Base-by-base conservation (phyloP, 2,329 filamentous ascomycete species). In the Diaporthe sp. region DNA sequence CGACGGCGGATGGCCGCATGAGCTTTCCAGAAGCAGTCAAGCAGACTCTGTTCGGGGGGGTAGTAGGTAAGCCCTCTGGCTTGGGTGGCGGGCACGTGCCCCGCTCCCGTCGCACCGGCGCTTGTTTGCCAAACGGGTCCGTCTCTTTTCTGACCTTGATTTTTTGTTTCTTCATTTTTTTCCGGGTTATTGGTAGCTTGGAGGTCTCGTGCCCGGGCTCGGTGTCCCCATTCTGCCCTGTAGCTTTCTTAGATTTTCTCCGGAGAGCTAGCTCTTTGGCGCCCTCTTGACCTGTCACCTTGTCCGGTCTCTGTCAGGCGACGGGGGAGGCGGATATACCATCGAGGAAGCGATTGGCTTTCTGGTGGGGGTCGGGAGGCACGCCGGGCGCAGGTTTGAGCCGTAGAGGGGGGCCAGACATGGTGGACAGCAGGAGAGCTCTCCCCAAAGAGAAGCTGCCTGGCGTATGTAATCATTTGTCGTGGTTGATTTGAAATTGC, bases 361-460 rank as follows among this genome's bases (percentile, higher is more conserved):
- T 22, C 65, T n/a, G 44, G 65, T 69, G 65, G 46, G 49, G 65
- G 42, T 69, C n/a, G n/a, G 49, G 22, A 39, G 37, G 65, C 8
- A n/a, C n/a, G 49, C 70, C 34, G 59, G 74, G 74, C 71, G 74
- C 74, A 76, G 74, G 69, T 31, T 69, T 76, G 74, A 75, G 74
- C 74, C 62, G 22, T 28, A 44, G 37, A 28, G 34, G 53, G 44
- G 22, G 61, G 42, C 8, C 10, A 39, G 34, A 37, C 51, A 49
- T 25, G 39, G 15, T 13, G 19, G 28, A 22, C 44, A 39, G 46
- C 12, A 69, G 65, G n/a, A 42, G 34, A 69, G 49, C 22, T 53
- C 49, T 55, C 49, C 49, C 10, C n/a, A 55, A 42, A 55, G 34
- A 28, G 46, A 28, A 42, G 65, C 65, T 55, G 34, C 19, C 34